Conservation (phyloP, 805 yeast genomes). For the Priceomyces medius region DNA sequence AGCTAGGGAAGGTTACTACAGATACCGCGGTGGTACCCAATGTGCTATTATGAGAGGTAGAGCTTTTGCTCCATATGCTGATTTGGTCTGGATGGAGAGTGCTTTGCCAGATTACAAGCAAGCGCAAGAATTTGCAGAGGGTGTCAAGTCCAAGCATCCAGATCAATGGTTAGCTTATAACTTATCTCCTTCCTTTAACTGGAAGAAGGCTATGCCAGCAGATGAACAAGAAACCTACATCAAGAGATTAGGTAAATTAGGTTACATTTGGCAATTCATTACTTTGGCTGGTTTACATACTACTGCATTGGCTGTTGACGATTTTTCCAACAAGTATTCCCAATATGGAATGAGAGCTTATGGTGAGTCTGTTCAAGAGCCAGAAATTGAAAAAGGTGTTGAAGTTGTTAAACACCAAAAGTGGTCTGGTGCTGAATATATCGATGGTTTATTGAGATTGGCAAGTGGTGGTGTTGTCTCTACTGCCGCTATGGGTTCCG, state of each 20-base stretch:
- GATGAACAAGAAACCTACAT: constrained; percentile 90
- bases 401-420: constrained; percentile 97
- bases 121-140: constrained; percentile 92
- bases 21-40: constrained; percentile 94
- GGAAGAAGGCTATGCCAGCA: constrained; percentile 90
- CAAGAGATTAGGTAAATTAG: constrained; percentile 78
- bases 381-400: constrained; percentile 83
- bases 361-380: constrained; percentile 81
- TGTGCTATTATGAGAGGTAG: constrained; percentile 97
- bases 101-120: constrained; percentile 90
- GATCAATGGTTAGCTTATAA: constrained; percentile 96
- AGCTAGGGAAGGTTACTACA: constrained; percentile 95
- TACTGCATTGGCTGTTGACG: constrained; percentile 86
- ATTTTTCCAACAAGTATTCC: constrained; percentile 75
- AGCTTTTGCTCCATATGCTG: constrained; percentile 92
- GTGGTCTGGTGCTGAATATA: constrained; percentile 98
- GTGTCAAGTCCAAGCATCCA: constrained; percentile 79
- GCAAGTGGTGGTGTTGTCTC: constrained; percentile 93
- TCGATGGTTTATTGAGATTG: constrained; percentile 84
- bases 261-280: constrained; percentile 97
- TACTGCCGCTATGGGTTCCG: constrained; percentile 98
- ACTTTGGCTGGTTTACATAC: constrained; percentile 97
- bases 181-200: constrained; percentile 95
- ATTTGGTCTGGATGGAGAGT: constrained; percentile 97
- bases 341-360: constrained; percentile 93